Conservation (phyloP, 768 basidiomycete genomes). For the Termitomyces sp. region DNA sequence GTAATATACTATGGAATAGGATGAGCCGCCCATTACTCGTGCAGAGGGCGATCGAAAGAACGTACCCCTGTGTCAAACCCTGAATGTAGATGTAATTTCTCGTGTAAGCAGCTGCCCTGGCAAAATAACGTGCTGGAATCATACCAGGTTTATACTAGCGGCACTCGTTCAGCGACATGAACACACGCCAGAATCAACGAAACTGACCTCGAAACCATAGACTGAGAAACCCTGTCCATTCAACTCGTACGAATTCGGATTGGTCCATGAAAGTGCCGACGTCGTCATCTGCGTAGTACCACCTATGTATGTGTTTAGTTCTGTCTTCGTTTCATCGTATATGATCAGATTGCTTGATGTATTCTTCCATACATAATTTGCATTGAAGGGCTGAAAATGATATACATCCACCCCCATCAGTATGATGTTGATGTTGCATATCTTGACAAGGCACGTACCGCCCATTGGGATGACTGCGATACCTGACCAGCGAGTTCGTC, state of each 20-base stretch:
- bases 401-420: neutral
- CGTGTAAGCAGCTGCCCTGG: neutral
- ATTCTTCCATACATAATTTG: slow-evolving; percentile 65
- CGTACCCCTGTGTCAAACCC: slow-evolving; percentile 67
- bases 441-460: slow-evolving; percentile 38
- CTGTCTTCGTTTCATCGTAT: slow-evolving; percentile 45
- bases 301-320: slow-evolving; percentile 63
- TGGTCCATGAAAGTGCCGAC: slow-evolving; percentile 63
- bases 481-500: slow-evolving; percentile 50
- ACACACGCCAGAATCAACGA: neutral
- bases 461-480: slow-evolving; percentile 84
- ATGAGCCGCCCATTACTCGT: neutral
- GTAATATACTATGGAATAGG: slow-evolving; percentile 63
- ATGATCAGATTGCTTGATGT: slow-evolving; percentile 55
- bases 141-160: slow-evolving; percentile 38
- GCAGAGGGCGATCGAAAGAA: slow-evolving; percentile 3
- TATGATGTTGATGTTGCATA: neutral
- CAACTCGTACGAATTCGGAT: slow-evolving; percentile 66
- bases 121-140: neutral
- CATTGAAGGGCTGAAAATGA: slow-evolving; percentile 61
- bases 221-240: slow-evolving; percentile 55
- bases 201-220: slow-evolving; percentile 73
- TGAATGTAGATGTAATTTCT: neutral
- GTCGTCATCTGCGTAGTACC: slow-evolving; percentile 75
- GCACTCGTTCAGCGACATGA: neutral